phyloP scores from a whole-genome alignment of 129 eudicot genomes.

The Silybum marianum region DNA sequence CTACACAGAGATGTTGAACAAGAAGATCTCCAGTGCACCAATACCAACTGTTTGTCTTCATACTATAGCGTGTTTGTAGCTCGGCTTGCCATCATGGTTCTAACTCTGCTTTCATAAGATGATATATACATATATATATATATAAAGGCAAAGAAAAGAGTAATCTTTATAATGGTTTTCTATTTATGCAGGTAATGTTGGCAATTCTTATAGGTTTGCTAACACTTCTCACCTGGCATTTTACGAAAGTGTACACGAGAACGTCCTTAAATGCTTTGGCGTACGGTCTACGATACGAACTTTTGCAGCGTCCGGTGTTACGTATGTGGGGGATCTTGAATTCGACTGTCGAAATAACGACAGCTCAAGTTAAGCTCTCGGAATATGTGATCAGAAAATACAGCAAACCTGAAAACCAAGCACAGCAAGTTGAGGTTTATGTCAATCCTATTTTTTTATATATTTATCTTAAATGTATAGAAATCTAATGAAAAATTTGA shows the following conservation, averaged over 20 bases:
- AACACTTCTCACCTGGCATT: slow-evolving; percentile 95
- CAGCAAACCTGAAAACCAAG: slow-evolving; percentile 72
- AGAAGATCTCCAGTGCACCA: slow-evolving; percentile 59
- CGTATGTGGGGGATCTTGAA: slow-evolving; percentile 93
- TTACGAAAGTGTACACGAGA: slow-evolving; percentile 83
- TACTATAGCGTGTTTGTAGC: slow-evolving; percentile 92
- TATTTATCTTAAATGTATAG: background rate
- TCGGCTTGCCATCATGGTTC: slow-evolving; percentile 95
- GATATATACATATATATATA: no score
- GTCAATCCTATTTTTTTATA: slow-evolving; percentile 8
- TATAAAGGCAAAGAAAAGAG: background rate
- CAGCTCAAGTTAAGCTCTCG: slow-evolving; percentile 89
- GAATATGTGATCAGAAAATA: slow-evolving; percentile 73
- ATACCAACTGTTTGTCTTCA: slow-evolving; percentile 65
- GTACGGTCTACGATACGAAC: slow-evolving; percentile 77
- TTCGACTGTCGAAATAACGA: slow-evolving; percentile 85
- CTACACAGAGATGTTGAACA: slow-evolving; percentile 59
- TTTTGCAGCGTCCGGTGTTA: slow-evolving; percentile 81
- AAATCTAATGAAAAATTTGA: slow-evolving; percentile 20
- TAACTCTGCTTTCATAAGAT: background rate
- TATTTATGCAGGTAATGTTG: slow-evolving; percentile 72
- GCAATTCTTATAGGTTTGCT: slow-evolving; percentile 90
- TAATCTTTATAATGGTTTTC: background rate
- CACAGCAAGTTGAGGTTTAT: slow-evolving; percentile 90
- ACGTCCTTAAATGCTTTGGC: slow-evolving; percentile 81